phyloP scores from a whole-genome alignment of 192 early-diverging fungal species.

The Backusella tuberculispora region DNA sequence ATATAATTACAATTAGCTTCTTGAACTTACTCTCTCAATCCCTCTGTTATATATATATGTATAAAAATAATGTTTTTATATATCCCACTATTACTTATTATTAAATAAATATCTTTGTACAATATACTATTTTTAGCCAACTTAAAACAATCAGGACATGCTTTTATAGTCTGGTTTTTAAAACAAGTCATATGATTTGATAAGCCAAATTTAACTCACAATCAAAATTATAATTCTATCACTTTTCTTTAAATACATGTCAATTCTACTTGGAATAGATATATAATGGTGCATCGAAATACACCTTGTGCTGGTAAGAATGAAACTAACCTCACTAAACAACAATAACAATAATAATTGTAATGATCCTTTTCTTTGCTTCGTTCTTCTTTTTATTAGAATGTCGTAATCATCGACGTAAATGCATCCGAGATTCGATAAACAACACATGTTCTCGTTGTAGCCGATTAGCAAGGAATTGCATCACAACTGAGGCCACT shows the following conservation, averaged over 20 bases:
- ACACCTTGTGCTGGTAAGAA: not conserved
- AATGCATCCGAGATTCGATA: not conserved
- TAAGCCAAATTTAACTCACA: not conserved
- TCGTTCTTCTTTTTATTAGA: not conserved
- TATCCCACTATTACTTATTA: too few relatives aligned
- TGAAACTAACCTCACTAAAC: not conserved
- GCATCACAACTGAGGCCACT: not conserved
- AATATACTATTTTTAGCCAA: not conserved
- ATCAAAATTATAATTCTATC: not conserved
- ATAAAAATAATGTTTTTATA: too few relatives aligned
- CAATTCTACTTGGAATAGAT: not conserved
- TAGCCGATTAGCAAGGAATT: not conserved
- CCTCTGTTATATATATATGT: too few relatives aligned
- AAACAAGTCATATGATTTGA: not conserved
- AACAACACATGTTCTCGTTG: not conserved
- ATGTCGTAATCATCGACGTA: slow-evolving; percentile 1
- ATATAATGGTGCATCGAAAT: not conserved
- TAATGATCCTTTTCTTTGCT: not conserved
- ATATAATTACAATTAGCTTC: not conserved
- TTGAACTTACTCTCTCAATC: too few relatives aligned
- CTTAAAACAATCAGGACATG: not conserved
- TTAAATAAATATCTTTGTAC: not conserved
- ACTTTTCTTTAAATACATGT: not conserved
- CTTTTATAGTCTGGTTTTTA: not conserved
- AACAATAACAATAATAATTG: not conserved